Percentiles rank a stretch among this genome's conserved stretches.
Evolutionary conservation across 2,329 filamentous ascomycete genomes (phyloP).

Genomic region (Tolypocladium cylindrosporum): DNA sequence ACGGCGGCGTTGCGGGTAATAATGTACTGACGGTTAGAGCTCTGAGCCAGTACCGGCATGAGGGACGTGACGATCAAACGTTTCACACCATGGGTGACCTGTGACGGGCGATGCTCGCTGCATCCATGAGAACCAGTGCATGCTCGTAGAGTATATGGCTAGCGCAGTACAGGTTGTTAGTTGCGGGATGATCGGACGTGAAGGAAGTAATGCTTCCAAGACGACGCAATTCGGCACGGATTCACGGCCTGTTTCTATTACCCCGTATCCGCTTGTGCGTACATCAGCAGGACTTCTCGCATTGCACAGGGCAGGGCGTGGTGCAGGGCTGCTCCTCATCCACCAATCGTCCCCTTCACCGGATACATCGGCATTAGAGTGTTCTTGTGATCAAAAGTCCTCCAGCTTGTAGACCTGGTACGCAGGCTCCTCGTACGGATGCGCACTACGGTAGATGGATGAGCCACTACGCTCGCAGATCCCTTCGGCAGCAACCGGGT

Average conservation of each 20-base stretch:
- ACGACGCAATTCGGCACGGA: background rate
- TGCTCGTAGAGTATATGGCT: background rate
- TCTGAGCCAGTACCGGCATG: background rate
- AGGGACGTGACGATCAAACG: background rate
- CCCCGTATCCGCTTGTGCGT: too few species aligned
- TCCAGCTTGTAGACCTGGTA: constrained; percentile 40
- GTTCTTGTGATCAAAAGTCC: constrained; percentile 25
- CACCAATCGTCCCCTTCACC: background rate
- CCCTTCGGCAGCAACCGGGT: too few species aligned
- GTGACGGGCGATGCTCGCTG: background rate
- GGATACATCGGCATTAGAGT: background rate
- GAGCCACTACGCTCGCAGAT: background rate
- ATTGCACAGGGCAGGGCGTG: background rate
- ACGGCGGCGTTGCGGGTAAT: constrained; percentile 26
- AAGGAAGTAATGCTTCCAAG: background rate
- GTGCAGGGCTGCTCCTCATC: background rate
- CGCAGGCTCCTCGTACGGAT: constrained; percentile 42
- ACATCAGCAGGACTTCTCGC: background rate
- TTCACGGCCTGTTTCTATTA: background rate
- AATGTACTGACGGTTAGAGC: constrained; percentile 21
- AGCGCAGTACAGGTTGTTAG: background rate
- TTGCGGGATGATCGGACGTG: background rate
- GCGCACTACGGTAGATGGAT: constrained; percentile 15
- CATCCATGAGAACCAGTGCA: background rate
- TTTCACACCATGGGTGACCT: background rate